Evolutionary conservation across 176 grass and related monocot species (phyloP), one percentile per base, ranked within the genome.

Genomic region (Stipa capillata): DNA sequence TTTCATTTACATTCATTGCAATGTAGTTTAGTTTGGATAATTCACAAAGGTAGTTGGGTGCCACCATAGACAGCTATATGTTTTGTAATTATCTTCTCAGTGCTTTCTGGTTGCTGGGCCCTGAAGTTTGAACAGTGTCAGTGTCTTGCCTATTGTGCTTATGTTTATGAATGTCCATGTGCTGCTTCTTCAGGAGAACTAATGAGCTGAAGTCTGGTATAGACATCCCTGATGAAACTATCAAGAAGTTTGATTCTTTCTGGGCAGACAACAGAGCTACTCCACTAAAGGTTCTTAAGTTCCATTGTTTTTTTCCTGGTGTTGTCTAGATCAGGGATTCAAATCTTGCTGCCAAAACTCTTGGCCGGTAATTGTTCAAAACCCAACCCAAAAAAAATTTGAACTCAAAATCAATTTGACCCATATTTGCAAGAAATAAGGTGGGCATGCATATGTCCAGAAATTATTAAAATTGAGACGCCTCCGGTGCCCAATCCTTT

Each of bases 131-230:
- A 74, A 69, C 12, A 58, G 25, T 69, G 45, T 33, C 45, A 21
- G 35, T 50, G 2, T 49, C 50, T 31, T 37, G 15, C 20, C 15
- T 7, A 23, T 8, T 53, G 21, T 75, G 31, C 40, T 51, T 31
- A 16, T 57, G 51, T 66, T 82, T 69, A 70, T 17, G 15, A 64
- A 87, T 82, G 20, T 68, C 51, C 79, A 33, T 42, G 18, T 52
- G 13, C 23, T 81, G 40, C 21, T 85, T 54, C 43, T 86, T 69
- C 49, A 97, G 94, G 80, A 88, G 72, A 88, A 92, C 83, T 17
- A 94, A 92, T 86, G 89, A 97, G 72, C 73, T 97, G 76, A 97
- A 94, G 48, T 86, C 72, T 85, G 94, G 94, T 74, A 86, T 92
- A 28, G 76, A 92, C 72, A 90, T 97, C 14, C 87, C 94, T 59